A percentile compares a stretch with the other conserved stretches of the same genome.
These are phyloP conservation scores for Calocybe gangraenosa DNA, from an alignment of 768 basidiomycete genomes.

Conservation along the genomic window DNA sequence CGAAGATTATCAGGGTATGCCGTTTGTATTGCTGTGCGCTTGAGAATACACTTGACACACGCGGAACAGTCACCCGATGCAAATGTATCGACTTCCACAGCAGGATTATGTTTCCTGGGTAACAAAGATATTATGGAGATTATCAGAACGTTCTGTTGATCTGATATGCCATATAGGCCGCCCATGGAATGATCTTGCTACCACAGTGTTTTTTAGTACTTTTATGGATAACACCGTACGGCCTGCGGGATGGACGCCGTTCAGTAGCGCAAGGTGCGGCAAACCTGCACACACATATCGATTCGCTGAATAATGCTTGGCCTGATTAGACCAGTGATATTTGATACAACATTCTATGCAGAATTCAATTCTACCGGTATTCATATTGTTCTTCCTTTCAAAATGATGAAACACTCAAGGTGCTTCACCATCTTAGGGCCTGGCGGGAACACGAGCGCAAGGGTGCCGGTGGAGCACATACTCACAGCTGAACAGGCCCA, in stretches of 20 bases:
- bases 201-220: constrained; percentile 48
- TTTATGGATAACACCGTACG: constrained; percentile 56
- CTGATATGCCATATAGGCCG: constrained; percentile 30
- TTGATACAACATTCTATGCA: constrained; percentile 54
- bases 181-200: constrained; percentile 61
- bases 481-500: constrained; percentile 35
- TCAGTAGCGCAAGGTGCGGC: constrained; percentile 40
- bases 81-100: constrained; percentile 41
- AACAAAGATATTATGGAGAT: not conserved
- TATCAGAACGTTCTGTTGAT: not conserved
- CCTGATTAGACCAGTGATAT: constrained; percentile 36
- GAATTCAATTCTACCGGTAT: constrained; percentile 52
- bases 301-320: constrained; percentile 1
- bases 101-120: constrained; percentile 49
- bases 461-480: constrained; percentile 44
- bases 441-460: constrained; percentile 42
- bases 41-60: not conserved
- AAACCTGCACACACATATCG: too few relatives aligned
- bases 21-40: not conserved
- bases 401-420: not conserved
- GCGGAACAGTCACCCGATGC: constrained; percentile 51
- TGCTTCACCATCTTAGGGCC: constrained; percentile 36
- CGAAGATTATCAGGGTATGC: constrained; percentile 51
- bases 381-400: not conserved
- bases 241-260: constrained; percentile 49